phyloP scores from a whole-genome alignment of 2,329 filamentous ascomycete genomes.

The Hymenotorrendiella dingleyae region DNA sequence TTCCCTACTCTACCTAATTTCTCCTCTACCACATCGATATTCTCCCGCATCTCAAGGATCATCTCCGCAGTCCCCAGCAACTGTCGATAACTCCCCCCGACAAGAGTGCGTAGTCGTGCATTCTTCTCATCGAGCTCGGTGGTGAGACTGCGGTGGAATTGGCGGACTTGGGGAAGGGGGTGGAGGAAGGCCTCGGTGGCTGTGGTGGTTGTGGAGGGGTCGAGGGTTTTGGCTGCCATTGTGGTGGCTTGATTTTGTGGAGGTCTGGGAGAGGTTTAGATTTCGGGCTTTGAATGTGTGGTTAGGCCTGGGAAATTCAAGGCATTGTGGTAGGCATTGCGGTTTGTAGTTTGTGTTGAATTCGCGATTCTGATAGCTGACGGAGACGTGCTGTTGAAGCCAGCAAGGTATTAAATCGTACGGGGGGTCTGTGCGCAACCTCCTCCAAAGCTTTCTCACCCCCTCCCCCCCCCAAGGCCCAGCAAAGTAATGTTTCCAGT shows the following conservation, averaged over 20 bases:
- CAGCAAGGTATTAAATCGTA: too few species aligned
- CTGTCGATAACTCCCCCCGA: slow-evolving; percentile 72
- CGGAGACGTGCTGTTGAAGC: too few species aligned
- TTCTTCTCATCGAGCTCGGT: slow-evolving; percentile 57
- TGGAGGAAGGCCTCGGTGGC: slow-evolving; percentile 34
- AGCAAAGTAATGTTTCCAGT: too few species aligned
- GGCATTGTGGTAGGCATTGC: too few species aligned
- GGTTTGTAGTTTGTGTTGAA: too few species aligned
- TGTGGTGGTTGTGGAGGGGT: neutral
- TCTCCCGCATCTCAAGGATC: slow-evolving; percentile 82
- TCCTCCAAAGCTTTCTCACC: too few species aligned
- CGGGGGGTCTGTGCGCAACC: too few species aligned
- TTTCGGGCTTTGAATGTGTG: too few species aligned
- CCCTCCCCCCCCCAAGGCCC: too few species aligned
- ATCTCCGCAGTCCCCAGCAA: slow-evolving; percentile 86
- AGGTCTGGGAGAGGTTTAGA: neutral
- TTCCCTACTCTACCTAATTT: slow-evolving; percentile 67
- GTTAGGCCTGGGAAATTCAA: too few species aligned
- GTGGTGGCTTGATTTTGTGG: neutral
- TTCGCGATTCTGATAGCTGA: too few species aligned
- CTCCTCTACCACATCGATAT: slow-evolving; percentile 69
- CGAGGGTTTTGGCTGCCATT: slow-evolving; percentile 4
- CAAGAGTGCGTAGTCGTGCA: slow-evolving; percentile 55
- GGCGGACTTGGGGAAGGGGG: slow-evolving; percentile 58
- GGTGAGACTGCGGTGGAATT: slow-evolving; percentile 55